Evolutionary conservation across 1,284 basidiomycete genomes (phyloP).

Genomic region (Pascua sp.): DNA sequence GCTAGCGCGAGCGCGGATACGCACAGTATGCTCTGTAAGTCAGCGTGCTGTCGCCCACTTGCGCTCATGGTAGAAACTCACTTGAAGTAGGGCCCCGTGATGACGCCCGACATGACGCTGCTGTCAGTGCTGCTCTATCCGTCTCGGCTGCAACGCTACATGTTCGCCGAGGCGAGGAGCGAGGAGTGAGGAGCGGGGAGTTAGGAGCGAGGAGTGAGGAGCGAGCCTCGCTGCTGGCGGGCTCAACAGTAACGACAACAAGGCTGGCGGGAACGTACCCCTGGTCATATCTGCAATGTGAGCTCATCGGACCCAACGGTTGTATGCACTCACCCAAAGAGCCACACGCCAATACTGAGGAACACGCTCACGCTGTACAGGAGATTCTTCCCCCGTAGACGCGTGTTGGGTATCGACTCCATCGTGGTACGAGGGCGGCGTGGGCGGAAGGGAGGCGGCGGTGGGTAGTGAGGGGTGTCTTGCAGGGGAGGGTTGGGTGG

Average conservation of each 20-base stretch:
- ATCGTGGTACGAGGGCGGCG: no score
- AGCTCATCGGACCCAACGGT: background rate
- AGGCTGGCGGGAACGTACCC: conserved; percentile 56
- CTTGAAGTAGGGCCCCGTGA: conserved; percentile 88
- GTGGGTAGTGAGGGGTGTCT: no score
- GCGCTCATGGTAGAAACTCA: conserved; percentile 14
- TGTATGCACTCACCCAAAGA: conserved; percentile 59
- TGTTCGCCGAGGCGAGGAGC: no score
- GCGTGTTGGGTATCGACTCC: background rate
- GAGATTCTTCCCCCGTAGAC: conserved; percentile 61
- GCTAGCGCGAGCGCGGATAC: conserved; percentile 12
- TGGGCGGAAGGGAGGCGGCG: no score
- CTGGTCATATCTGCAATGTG: conserved; percentile 67
- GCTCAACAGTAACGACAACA: background rate
- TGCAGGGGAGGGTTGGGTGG: no score
- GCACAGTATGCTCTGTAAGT: conserved; percentile 31
- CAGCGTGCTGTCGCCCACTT: background rate
- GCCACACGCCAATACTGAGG: conserved; percentile 53
- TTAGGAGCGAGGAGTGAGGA: no score
- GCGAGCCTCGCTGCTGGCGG: no score
- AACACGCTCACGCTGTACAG: conserved; percentile 52
- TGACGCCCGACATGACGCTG: conserved; percentile 62
- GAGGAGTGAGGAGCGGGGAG: no score
- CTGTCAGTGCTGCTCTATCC: background rate
- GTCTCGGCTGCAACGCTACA: no score